A percentile compares a stretch with the other conserved stretches of the same genome.
Evolutionary conservation across 345 rosid genomes (phyloP).

Genomic region (Populus davidiana): DNA sequence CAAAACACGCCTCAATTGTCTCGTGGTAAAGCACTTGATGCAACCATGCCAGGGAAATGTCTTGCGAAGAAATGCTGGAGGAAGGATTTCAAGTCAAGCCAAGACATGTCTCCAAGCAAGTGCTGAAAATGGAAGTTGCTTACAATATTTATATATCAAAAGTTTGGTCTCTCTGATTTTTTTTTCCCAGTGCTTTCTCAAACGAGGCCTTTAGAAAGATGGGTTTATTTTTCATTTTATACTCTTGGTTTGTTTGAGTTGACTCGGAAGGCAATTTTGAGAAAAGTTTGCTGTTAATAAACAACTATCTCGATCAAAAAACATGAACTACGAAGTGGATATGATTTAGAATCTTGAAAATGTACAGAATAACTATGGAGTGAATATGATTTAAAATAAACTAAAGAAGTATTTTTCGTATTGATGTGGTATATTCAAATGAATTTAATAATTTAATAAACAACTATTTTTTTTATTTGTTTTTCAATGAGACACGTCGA

Average conservation of each 20-base stretch:
- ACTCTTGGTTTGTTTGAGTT: neutral
- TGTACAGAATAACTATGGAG: no score
- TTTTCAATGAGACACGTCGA: no score
- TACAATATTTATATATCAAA: neutral
- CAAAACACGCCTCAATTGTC: slow-evolving; percentile 4
- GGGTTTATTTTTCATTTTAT: neutral
- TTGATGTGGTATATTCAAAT: no score
- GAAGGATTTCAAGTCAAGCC: neutral
- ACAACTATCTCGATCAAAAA: no score
- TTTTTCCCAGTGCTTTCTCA: neutral
- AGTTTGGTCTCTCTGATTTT: neutral
- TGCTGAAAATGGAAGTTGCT: neutral
- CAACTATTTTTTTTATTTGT: no score
- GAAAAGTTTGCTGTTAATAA: neutral
- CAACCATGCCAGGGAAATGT: slow-evolving; percentile 10
- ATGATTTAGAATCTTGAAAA: no score
- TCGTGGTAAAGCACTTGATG: slow-evolving; percentile 2
- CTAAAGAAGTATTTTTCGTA: no score
- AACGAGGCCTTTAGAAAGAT: neutral
- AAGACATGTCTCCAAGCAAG: neutral
- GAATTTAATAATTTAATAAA: no score
- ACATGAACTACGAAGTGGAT: no score
- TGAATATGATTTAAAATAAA: no score
- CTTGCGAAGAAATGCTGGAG: slow-evolving; percentile 1
- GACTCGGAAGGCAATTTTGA: slow-evolving; percentile 1